A percentile compares a stretch with the other conserved stretches of the same genome.
These are phyloP conservation scores for Botryotinia globosa DNA, from an alignment of 2,329 filamentous ascomycete genomes.

Conservation along the genomic window DNA sequence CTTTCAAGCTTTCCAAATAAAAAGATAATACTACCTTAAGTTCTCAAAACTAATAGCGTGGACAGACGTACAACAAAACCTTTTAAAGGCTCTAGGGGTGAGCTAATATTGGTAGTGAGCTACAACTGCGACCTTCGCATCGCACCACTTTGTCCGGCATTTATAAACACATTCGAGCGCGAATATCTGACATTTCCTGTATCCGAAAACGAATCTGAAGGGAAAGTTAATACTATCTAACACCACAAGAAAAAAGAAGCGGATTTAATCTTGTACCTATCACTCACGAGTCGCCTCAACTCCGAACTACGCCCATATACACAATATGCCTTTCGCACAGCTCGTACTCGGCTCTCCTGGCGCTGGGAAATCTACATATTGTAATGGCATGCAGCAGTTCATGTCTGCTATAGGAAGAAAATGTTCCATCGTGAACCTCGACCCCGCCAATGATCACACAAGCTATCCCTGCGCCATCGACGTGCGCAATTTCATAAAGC, in stretches of 20 bases:
- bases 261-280: background rate
- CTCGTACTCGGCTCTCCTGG: conserved; percentile 92
- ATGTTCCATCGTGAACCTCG: conserved; percentile 92
- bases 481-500: conserved; percentile 80
- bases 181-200: background rate
- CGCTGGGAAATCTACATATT: conserved; percentile 95
- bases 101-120: background rate
- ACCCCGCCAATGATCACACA: conserved; percentile 92
- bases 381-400: conserved; percentile 99
- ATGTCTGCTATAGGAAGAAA: conserved; percentile 92
- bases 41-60: background rate
- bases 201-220: background rate
- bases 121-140: background rate
- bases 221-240: background rate
- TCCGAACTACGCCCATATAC: background rate
- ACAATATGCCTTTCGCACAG: conserved; percentile 41
- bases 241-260: background rate
- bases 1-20: background rate
- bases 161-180: background rate
- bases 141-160: background rate
- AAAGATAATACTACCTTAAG: background rate
- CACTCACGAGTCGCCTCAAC: background rate
- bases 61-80: background rate
- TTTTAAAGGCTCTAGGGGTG: background rate
- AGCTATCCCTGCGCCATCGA: conserved; percentile 88